A percentile compares a stretch with the other conserved stretches of the same genome.
Conservation (phyloP, 352 stramenopile genomes). For the Pythium folliculosum region DNA sequence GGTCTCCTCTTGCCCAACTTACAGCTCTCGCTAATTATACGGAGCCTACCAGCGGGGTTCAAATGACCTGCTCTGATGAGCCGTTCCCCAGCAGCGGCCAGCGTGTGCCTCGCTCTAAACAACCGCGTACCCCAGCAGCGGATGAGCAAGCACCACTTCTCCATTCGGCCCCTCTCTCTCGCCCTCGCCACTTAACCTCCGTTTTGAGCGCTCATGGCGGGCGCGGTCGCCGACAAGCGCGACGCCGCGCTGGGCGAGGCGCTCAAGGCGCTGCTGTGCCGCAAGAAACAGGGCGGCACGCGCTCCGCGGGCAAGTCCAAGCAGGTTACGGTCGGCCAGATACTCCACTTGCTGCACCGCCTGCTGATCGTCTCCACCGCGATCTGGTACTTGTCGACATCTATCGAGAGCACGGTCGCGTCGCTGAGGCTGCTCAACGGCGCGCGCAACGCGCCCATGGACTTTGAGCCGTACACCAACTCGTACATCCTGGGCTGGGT, state of each 20-base stretch:
- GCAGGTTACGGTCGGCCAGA: neutral
- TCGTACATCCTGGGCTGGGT: neutral
- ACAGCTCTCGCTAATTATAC: too few species aligned
- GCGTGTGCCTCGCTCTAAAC: too few species aligned
- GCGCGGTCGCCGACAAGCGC: constrained; percentile 5
- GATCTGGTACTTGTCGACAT: constrained; percentile 5
- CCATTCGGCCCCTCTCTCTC: neutral
- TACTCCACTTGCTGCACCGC: constrained; percentile 2
- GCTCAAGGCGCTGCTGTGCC: neutral
- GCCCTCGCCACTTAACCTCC: neutral
- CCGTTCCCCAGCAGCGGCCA: too few species aligned
- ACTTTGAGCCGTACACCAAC: neutral
- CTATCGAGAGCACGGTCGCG: neutral
- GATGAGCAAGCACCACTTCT: too few species aligned
- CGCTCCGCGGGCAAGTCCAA: neutral
- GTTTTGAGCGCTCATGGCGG: neutral
- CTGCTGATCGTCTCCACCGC: constrained; percentile 1
- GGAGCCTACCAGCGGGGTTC: too few species aligned
- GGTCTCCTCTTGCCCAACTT: too few species aligned
- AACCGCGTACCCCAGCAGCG: too few species aligned
- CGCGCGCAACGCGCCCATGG: neutral
- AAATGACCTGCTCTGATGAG: too few species aligned
- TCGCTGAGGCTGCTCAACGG: neutral
- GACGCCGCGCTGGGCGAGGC: neutral
- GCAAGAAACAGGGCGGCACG: neutral